A percentile compares a stretch with the other conserved stretches of the same genome.
Evolutionary conservation across 2,329 filamentous ascomycete species (phyloP).

Genomic region (Fusarium brevicatenulatum): DNA sequence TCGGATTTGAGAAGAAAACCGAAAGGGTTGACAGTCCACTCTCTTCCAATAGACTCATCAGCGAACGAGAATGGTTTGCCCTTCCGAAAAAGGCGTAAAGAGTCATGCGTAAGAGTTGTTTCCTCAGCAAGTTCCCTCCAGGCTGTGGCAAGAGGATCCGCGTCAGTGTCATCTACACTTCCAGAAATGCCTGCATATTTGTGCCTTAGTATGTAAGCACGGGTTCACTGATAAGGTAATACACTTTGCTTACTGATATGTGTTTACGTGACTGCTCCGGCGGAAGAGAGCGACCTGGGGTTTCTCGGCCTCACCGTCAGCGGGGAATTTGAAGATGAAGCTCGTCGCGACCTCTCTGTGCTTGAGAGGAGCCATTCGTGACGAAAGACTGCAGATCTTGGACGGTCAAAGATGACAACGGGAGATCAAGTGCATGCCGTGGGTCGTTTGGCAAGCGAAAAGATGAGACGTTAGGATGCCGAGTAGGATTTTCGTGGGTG

Average conservation of each 20-base stretch:
- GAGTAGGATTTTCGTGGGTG: not conserved
- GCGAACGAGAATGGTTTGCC: conserved; percentile 68
- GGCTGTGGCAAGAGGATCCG: conserved; percentile 64
- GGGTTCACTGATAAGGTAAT: not conserved
- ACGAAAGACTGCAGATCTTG: conserved; percentile 6
- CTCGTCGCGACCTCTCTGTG: conserved; percentile 57
- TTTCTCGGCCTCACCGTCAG: conserved; percentile 48
- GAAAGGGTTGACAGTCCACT: conserved; percentile 73
- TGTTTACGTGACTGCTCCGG: conserved; percentile 67
- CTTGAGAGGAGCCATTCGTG: conserved; percentile 38
- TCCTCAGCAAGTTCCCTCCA: conserved; percentile 72
- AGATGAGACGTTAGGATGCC: not conserved
- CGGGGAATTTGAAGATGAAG: conserved; percentile 61
- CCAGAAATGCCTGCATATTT: conserved; percentile 72
- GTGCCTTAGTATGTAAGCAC: conserved; percentile 50
- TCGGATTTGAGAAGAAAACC: conserved; percentile 61
- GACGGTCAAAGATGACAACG: not conserved
- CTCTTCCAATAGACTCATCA: conserved; percentile 62
- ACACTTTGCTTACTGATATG: conserved; percentile 62
- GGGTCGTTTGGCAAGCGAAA: not conserved
- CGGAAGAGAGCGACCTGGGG: conserved; percentile 69
- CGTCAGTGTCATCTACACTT: conserved; percentile 64
- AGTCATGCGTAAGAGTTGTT: conserved; percentile 61
- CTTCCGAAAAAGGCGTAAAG: conserved; percentile 62
- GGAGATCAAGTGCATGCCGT: not conserved